Evolutionary conservation across 306 rosid species (phyloP).

Genomic region (Albizia julibrissin): DNA sequence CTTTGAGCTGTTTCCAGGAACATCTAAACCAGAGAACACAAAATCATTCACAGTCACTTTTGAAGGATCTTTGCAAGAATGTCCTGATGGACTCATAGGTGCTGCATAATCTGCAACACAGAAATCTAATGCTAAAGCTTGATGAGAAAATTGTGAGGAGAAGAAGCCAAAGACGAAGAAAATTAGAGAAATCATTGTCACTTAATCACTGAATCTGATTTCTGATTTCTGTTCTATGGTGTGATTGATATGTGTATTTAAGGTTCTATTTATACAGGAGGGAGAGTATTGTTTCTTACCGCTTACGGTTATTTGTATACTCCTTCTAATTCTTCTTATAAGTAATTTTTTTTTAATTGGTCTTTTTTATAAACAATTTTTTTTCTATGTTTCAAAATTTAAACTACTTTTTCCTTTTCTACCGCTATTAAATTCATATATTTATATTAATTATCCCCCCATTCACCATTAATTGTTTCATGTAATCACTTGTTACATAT

Average conservation of each 20-base stretch:
- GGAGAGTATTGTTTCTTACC: too few relatives aligned
- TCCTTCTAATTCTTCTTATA: too few relatives aligned
- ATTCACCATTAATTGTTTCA: too few relatives aligned
- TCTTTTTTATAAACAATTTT: too few relatives aligned
- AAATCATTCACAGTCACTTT: neutral
- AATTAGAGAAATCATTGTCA: slow-evolving; percentile 40
- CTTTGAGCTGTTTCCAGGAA: neutral
- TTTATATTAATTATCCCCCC: too few relatives aligned
- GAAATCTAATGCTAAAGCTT: slow-evolving; percentile 68
- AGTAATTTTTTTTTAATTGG: too few relatives aligned
- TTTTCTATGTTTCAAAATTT: too few relatives aligned
- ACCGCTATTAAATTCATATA: too few relatives aligned
- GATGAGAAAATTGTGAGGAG: slow-evolving; percentile 30
- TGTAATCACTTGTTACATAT: too few relatives aligned
- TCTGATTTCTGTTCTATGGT: neutral
- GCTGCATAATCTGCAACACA: slow-evolving; percentile 65
- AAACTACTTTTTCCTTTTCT: too few relatives aligned
- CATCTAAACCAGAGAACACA: neutral
- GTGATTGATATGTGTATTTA: neutral
- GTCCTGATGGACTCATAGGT: slow-evolving; percentile 24
- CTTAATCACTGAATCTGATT: neutral
- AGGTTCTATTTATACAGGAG: neutral
- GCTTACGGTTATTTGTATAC: neutral
- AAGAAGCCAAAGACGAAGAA: slow-evolving; percentile 40
- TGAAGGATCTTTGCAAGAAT: neutral